Evolutionary conservation across 768 basidiomycete species (phyloP).

Genomic region (Glaciozyma antarctica): DNA sequence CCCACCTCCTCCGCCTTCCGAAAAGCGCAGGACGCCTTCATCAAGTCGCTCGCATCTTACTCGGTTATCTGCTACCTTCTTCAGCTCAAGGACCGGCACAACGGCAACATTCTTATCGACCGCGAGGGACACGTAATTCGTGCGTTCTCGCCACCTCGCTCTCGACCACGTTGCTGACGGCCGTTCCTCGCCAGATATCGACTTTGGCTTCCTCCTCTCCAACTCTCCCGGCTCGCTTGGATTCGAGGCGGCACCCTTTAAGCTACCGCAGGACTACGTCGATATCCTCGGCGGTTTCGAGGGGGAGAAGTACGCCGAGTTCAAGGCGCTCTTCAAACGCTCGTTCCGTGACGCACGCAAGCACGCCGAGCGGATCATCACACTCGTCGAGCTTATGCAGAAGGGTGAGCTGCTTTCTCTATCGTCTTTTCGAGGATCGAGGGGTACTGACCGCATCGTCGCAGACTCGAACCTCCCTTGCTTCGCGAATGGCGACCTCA

Average conservation of each 20-base stretch:
- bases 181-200: slow-evolving; percentile 52
- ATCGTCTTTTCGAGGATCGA: neutral
- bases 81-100: slow-evolving; percentile 97
- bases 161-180: neutral
- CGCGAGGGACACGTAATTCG: slow-evolving; percentile 83
- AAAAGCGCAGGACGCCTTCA: slow-evolving; percentile 83
- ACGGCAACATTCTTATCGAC: slow-evolving; percentile 94
- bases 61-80: slow-evolving; percentile 92
- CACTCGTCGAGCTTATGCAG: slow-evolving; percentile 94
- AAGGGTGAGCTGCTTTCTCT: slow-evolving; percentile 52
- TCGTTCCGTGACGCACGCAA: slow-evolving; percentile 90
- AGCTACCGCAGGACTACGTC: slow-evolving; percentile 85
- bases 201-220: slow-evolving; percentile 95
- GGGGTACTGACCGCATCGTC: neutral
- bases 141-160: slow-evolving; percentile 7
- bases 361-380: slow-evolving; percentile 91
- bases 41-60: slow-evolving; percentile 52
- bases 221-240: slow-evolving; percentile 96
- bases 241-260: slow-evolving; percentile 99
- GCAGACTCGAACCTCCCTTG: slow-evolving; percentile 39
- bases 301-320: slow-evolving; percentile 66
- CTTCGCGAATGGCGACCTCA: slow-evolving; percentile 85
- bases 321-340: slow-evolving; percentile 75
- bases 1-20: slow-evolving; percentile 75
- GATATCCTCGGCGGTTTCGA: slow-evolving; percentile 85